These are phyloP conservation scores for Chlamydomonas sp. DNA, from an alignment of 139 green algal species.

Conservation along the genomic window DNA sequence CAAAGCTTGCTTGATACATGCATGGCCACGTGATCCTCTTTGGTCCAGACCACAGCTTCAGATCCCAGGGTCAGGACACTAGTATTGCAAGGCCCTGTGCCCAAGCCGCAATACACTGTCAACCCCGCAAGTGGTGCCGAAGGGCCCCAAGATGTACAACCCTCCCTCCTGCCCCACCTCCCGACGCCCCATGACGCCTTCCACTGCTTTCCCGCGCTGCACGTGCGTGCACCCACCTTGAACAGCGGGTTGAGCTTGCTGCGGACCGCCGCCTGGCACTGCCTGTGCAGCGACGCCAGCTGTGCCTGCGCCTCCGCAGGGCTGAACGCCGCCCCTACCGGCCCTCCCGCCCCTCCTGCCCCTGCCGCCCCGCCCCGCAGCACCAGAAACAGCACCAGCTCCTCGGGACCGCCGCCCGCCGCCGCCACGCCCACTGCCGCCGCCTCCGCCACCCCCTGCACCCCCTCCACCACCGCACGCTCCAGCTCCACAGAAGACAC, in stretches of 20 bases:
- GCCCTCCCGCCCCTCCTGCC: not conserved
- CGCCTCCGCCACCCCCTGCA: constrained; percentile 50
- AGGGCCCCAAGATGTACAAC: too few species aligned
- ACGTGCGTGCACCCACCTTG: constrained; percentile 59
- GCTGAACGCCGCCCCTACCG: not conserved
- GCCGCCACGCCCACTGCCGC: constrained; percentile 84
- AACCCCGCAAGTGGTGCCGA: too few species aligned
- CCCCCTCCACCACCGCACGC: constrained; percentile 61
- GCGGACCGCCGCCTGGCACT: constrained; percentile 67
- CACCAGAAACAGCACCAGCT: constrained; percentile 87
- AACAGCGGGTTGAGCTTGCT: constrained; percentile 90
- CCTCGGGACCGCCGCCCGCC: constrained; percentile 84
- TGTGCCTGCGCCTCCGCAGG: not conserved
- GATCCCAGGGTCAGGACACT: not conserved
- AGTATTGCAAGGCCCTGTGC: too few species aligned
- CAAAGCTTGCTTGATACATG: not conserved
- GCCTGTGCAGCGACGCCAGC: constrained; percentile 33
- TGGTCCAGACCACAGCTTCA: not conserved
- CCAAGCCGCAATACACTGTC: too few species aligned
- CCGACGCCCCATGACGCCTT: not conserved
- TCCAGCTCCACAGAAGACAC: constrained; percentile 93
- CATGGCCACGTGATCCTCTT: too few species aligned
- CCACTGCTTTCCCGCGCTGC: not conserved
- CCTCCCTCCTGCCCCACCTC: too few species aligned
- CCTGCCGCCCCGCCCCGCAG: constrained; percentile 12